Percentiles rank a stretch among this genome's conserved stretches.
phyloP scores from a whole-genome alignment of 2,329 filamentous ascomycete genomes.

The Colletotrichum camelliae region DNA sequence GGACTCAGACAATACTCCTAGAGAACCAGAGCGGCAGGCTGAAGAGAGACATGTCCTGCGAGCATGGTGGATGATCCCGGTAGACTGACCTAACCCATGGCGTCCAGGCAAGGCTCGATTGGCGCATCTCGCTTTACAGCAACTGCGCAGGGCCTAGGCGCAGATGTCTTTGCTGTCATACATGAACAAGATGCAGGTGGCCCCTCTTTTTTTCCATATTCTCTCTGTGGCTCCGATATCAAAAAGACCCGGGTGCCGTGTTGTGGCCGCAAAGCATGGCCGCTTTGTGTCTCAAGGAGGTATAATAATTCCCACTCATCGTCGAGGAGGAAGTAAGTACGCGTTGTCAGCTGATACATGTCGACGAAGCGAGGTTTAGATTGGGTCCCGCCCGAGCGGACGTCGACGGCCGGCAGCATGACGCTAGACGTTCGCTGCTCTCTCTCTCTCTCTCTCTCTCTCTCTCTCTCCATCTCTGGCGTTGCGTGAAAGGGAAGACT shows the following conservation, averaged over 20 bases:
- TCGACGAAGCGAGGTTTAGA: neutral
- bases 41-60: neutral
- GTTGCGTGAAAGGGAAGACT: neutral
- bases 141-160: slow-evolving; percentile 8
- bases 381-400: slow-evolving; percentile 1
- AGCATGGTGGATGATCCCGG: slow-evolving; percentile 5
- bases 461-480: neutral
- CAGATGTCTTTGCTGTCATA: slow-evolving; percentile 21
- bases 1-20: neutral
- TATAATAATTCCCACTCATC: neutral
- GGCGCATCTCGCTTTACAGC: slow-evolving; percentile 19
- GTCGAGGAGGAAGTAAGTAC: neutral
- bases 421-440: neutral
- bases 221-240: neutral
- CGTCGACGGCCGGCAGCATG: slow-evolving; percentile 1
- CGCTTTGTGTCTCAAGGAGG: neutral
- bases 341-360: neutral
- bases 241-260: neutral
- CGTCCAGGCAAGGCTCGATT: slow-evolving; percentile 15
- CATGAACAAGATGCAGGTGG: slow-evolving; percentile 3
- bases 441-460: neutral
- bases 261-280: slow-evolving; percentile 6
- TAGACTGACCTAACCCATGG: slow-evolving; percentile 14
- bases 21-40: neutral
- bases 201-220: neutral